Conservation (phyloP, 768 basidiomycete species). For the Collybia sp. region DNA sequence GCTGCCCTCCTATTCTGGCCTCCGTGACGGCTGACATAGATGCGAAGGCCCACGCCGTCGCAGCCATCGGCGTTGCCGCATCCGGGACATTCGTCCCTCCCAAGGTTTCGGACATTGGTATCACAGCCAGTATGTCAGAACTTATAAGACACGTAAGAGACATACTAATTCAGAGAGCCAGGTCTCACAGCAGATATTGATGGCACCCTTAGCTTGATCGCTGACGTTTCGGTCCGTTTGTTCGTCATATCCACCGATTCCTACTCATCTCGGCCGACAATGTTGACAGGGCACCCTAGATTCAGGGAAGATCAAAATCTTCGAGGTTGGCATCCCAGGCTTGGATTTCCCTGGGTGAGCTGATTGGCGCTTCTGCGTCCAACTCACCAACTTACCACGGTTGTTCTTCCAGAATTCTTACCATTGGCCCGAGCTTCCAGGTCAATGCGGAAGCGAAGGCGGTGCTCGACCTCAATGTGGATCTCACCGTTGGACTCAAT, state of each 20-base stretch:
- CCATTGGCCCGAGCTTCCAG: conserved; percentile 34
- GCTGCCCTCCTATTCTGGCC: conserved; percentile 19
- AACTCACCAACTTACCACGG: not conserved
- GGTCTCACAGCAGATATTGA: conserved; percentile 29
- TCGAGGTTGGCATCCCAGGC: conserved; percentile 9
- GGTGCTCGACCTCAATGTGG: conserved; percentile 25
- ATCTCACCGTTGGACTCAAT: conserved; percentile 23
- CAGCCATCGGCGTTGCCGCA: conserved; percentile 33
- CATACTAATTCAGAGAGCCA: conserved; percentile 7
- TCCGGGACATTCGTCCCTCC: conserved; percentile 43
- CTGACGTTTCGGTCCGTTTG: conserved; percentile 25
- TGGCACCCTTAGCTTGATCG: conserved; percentile 29
- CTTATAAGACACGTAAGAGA: not conserved
- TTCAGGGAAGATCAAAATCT: conserved; percentile 9
- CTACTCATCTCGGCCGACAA: not conserved
- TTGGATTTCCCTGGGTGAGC: conserved; percentile 15
- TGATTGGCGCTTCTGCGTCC: conserved; percentile 7
- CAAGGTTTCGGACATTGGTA: conserved; percentile 25
- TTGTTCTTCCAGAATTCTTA: conserved; percentile 24
- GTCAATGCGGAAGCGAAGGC: conserved; percentile 22
- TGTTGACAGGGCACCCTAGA: conserved; percentile 6
- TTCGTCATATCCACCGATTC: not conserved
- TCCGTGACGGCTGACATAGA: conserved; percentile 22
- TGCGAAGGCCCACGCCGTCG: conserved; percentile 26
- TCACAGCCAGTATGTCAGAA: conserved; percentile 23